Conservation (phyloP, 2,329 filamentous ascomycete species). For the Xylariaceae sp. region DNA sequence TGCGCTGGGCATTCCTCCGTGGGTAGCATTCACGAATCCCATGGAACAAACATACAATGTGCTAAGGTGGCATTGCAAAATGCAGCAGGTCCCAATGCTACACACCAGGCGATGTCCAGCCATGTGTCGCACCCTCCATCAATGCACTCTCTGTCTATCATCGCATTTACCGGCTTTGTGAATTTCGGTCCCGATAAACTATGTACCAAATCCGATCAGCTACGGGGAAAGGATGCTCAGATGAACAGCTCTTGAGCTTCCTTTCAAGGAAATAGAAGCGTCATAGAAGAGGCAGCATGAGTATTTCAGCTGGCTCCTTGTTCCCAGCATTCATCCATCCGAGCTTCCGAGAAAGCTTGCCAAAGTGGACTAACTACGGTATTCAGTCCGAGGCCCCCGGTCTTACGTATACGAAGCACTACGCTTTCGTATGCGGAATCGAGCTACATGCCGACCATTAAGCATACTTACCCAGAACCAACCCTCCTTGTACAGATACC, state of each 20-base stretch:
- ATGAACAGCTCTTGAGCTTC: background rate
- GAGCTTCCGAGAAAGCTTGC: constrained; percentile 9
- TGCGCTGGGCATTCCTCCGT: background rate
- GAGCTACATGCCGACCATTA: no score
- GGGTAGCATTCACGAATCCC: constrained; percentile 6
- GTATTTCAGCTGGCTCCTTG: constrained; percentile 5
- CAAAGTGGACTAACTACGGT: constrained; percentile 11
- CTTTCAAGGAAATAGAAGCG: background rate
- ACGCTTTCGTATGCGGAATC: background rate
- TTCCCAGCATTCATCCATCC: background rate
- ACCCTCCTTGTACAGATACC: background rate
- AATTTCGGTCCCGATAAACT: constrained; percentile 12
- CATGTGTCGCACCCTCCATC: constrained; percentile 27
- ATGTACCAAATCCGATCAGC: background rate
- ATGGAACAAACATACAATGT: constrained; percentile 1
- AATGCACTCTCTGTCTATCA: constrained; percentile 8
- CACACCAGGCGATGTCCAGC: constrained; percentile 16
- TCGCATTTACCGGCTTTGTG: background rate
- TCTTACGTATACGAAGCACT: background rate
- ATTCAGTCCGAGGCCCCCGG: background rate
- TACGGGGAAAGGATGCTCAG: background rate
- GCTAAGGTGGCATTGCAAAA: constrained; percentile 26
- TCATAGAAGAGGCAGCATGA: constrained; percentile 8
- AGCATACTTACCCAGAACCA: background rate
- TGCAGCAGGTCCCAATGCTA: constrained; percentile 26